Evolutionary conservation across 148 eudicot genomes (phyloP).

Genomic region (Heliosperma pusillum): DNA sequence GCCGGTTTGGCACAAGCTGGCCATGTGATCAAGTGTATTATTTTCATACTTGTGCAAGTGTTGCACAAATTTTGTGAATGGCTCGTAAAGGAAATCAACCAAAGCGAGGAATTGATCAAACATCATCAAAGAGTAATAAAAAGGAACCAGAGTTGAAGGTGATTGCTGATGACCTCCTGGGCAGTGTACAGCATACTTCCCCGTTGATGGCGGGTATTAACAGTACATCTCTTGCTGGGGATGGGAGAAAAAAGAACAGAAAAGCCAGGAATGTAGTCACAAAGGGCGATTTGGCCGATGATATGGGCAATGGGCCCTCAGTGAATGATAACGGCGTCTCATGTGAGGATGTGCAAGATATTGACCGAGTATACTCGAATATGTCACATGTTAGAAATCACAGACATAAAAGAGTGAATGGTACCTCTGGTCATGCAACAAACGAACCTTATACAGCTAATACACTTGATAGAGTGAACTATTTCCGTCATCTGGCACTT

Average conservation of each 20-base stretch:
- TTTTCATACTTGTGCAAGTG: slow-evolving; percentile 13
- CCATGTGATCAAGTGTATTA: slow-evolving; percentile 25
- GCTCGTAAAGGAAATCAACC: slow-evolving; percentile 79
- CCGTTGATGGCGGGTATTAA: slow-evolving; percentile 28
- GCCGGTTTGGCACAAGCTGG: slow-evolving; percentile 10
- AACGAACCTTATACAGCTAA: slow-evolving; percentile 33
- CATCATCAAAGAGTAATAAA: slow-evolving; percentile 42
- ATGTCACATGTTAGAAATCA: slow-evolving; percentile 20
- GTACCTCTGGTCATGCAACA: slow-evolving; percentile 25
- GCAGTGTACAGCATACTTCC: slow-evolving; percentile 29
- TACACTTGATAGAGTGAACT: slow-evolving; percentile 32
- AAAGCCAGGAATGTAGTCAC: slow-evolving; percentile 35
- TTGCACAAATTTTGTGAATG: slow-evolving; percentile 33
- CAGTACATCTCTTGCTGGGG: slow-evolving; percentile 33
- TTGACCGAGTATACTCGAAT: slow-evolving; percentile 32
- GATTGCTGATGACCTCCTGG: slow-evolving; percentile 35
- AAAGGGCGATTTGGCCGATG: slow-evolving; percentile 38
- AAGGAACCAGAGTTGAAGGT: slow-evolving; percentile 50
- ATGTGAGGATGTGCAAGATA: slow-evolving; percentile 32
- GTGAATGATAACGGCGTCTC: slow-evolving; percentile 21
- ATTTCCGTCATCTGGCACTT: slow-evolving; percentile 32
- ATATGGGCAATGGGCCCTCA: slow-evolving; percentile 25
- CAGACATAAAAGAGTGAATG: slow-evolving; percentile 25
- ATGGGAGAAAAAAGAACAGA: slow-evolving; percentile 51
- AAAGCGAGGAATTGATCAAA: slow-evolving; percentile 55